Base-by-base conservation (phyloP, 1,284 basidiomycete species). In the Leucoagaricus sp. region DNA sequence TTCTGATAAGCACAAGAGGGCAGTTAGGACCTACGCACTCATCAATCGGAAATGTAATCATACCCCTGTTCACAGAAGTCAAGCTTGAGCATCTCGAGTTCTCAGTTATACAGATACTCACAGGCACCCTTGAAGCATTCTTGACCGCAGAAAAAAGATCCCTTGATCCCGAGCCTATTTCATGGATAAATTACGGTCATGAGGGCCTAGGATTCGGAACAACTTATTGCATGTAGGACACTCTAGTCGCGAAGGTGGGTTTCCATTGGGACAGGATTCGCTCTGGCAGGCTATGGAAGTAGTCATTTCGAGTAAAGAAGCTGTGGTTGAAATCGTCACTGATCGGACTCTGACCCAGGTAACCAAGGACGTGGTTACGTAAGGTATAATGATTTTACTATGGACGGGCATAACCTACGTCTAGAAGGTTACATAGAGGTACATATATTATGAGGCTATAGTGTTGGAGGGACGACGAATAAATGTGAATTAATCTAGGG, bases 41-140 rank as follows among this genome's bases (percentile, higher is more conserved):
- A 51, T 57, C 49, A 36, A 50, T 50, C 26, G 57, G 29, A 15
- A 17, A 15, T 50, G 26, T 10, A 34, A 33, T 21, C 31, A 45
- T 42, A 48, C 41, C 47, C 50, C 55, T 54, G 45, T 44, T 19
- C 12, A 29, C 42, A 31, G n/a, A 40, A 15, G 38, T 49, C 23
- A 51, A 42, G 49, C 28, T 21, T 29, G 33, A n/a, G 23, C 25
- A 44, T 50, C 17, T 48, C 42, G 38, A 59, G 34, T 40, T 40
- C 38, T 17, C 38, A 44, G 38, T 33, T n/a, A 38, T 44, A n/a
- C 25, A 46, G 57, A 19, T 21, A 77, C 89, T 76, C 69, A 92
- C 91, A 93, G 68, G 81, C 85, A 47, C 84, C 78, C 69, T 93
- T 94, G 80, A 94, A 93, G 74, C 91, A 94, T 57, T 89, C 87